Evolutionary conservation across 225 moss, liverwort and hornwort genomes (phyloP), one percentile per base, ranked within the genome.

Genomic region (Bryum argenteum): DNA sequence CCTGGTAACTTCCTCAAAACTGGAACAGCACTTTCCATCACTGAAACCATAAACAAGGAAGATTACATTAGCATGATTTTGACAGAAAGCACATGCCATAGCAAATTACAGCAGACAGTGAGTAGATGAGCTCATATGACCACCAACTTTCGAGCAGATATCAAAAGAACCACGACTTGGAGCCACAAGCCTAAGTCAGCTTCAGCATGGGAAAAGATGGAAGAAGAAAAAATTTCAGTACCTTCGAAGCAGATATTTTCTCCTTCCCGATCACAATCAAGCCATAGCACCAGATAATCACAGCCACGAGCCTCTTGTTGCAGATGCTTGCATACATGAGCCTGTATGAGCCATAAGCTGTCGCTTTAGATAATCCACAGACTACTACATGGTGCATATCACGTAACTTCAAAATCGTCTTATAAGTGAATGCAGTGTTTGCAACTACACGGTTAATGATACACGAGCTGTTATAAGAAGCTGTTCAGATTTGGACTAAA

Each of bases 171-270:
- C 26, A 69, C 33, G 33, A 33, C 61, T 37, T 33, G 58, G 24
- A 38, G 39, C 61, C 62, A 43, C 66, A 67, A 54, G 65, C 60
- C 13, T 71, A 66, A 53, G 22, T 66, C 50, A 78, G 21, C 54
- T 67, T 40, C 12, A 72, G 19, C 41, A 42, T 37, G 10, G 11
- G 58, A 23, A 75, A 23, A 72, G 14, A 61, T 60, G 60, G 52
- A 42, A 40, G 16, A 69, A 21, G 61, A 11, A 12, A 70, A 13
- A 28, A 22, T 60, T 33, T 50, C 73, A 56, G 13, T 80, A 96
- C 96, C 96, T 94, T 97, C 97, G 74, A 94, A 97, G 54, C 97
- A 97, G 52, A 97, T 97, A 44, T 92, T 97, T 77, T 97, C 97
- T 61, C 97, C 97, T 80, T 97, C 97, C 66, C 97, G 94, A 69